phyloP scores from a whole-genome alignment of 768 basidiomycete species.

The Cytidiella melzeri region DNA sequence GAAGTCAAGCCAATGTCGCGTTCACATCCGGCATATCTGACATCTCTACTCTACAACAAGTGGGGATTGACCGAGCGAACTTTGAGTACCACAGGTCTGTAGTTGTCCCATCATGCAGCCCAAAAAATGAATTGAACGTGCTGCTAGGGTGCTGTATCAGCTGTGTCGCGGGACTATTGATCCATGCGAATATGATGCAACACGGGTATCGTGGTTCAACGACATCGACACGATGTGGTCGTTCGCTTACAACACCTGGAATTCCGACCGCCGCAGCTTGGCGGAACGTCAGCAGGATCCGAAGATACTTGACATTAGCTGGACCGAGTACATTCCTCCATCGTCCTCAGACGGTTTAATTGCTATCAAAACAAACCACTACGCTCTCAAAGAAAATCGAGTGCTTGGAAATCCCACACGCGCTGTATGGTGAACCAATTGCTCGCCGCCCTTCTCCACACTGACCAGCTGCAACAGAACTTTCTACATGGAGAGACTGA shows the following conservation, averaged over 20 bases:
- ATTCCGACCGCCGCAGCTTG: conserved; percentile 27
- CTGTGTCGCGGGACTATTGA: conserved; percentile 17
- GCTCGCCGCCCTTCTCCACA: too few species aligned
- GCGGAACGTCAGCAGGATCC: conserved; percentile 28
- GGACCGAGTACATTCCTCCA: conserved; percentile 34
- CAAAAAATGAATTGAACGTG: not conserved
- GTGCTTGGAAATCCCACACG: conserved; percentile 13
- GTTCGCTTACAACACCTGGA: conserved; percentile 32
- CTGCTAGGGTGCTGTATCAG: conserved; percentile 13
- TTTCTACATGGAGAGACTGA: conserved; percentile 9
- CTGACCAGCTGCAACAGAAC: conserved; percentile 2
- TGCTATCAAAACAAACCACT: not conserved
- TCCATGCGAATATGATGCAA: conserved; percentile 25
- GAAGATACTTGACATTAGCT: conserved; percentile 32
- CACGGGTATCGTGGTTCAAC: conserved; percentile 27
- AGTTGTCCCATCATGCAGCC: not conserved
- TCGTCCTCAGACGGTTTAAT: not conserved
- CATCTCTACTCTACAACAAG: not conserved
- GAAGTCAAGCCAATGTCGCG: conserved; percentile 19
- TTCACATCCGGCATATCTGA: conserved; percentile 12
- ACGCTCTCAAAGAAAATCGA: conserved; percentile 11
- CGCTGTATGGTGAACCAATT: not conserved
- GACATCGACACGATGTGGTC: conserved; percentile 28
- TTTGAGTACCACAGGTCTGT: conserved; percentile 24
- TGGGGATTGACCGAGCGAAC: conserved; percentile 10